Conservation (phyloP, 1,284 basidiomycete species). For the Cystobasidium slooffiae region DNA sequence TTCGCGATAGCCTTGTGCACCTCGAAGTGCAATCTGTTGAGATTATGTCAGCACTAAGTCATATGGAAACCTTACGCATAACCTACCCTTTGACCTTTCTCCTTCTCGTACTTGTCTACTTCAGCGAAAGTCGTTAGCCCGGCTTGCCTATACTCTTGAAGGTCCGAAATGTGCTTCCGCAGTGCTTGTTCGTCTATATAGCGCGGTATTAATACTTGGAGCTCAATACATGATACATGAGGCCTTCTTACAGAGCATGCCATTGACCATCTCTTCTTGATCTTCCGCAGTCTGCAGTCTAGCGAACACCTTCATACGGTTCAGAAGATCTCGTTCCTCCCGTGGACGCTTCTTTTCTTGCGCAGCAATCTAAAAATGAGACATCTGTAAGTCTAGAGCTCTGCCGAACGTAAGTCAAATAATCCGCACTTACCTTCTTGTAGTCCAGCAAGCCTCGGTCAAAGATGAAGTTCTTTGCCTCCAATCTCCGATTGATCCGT, state of each 20-base stretch:
- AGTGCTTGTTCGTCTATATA: conserved; percentile 79
- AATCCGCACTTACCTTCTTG: conserved; percentile 71
- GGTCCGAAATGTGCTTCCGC: conserved; percentile 80
- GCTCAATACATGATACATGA: not conserved
- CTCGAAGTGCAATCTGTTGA: conserved; percentile 19
- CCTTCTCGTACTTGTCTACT: conserved; percentile 81
- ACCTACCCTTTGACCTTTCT: conserved; percentile 72
- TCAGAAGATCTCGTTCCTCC: conserved; percentile 88
- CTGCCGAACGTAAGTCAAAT: not conserved
- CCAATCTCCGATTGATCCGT: conserved; percentile 82
- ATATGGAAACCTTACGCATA: not conserved
- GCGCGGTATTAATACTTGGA: not conserved
- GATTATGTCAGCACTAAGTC: not conserved
- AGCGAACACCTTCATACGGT: conserved; percentile 88
- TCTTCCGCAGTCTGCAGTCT: conserved; percentile 89
- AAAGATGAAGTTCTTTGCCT: conserved; percentile 89
- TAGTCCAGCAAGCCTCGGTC: conserved; percentile 90
- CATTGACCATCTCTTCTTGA: conserved; percentile 85
- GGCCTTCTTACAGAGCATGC: conserved; percentile 74
- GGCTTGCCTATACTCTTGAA: conserved; percentile 83
- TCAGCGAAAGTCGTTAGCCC: conserved; percentile 82
- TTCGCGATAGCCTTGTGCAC: conserved; percentile 39
- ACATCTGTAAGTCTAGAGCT: not conserved
- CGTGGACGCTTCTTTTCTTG: conserved; percentile 86
- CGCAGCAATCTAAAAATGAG: conserved; percentile 72